Evolutionary conservation across 768 basidiomycete genomes (phyloP), one percentile per base, ranked within the genome.

Genomic region (Termitomyces sp.): DNA sequence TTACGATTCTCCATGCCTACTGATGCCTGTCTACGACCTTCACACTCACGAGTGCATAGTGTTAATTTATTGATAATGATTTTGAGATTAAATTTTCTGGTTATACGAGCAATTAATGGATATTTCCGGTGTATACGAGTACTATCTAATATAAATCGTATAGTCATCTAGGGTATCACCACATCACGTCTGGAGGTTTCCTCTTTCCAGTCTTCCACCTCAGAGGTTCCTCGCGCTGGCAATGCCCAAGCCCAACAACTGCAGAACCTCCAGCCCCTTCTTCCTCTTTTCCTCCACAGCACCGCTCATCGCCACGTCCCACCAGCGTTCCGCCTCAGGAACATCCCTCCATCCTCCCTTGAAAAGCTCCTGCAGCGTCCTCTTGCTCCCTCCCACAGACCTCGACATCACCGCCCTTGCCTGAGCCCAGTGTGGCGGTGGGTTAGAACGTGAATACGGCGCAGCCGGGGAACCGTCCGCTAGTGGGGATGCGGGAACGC

Each of bases 321-420:
- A 91, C 87, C 87, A 91, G 56, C 86, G 76, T 70, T 84, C 81
- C 20, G 66, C 78, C 66, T 81, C 80, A 0, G 84, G 83, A 2
- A 85, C 78, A 6, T 84, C 79, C 38, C 78, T 78, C 90, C 90
- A 92, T 18, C 83, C 84, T 11, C 85, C 83, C 18, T 73, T 74
- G 49, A 85, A 72, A 51, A 91, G 81, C 57, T 75, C 73, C 40
- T 68, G 76, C 65, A 86, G 74, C 61, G 70, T 68, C 62, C 73
- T 76, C 44, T 75, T 62, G 61, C 73, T 73, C n/a, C 79, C 78
- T 1, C 74, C 77, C 24, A 54, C 44, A 0, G 71, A 65, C 57
- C 61, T 75, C 62, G 70, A 79, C 68, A 64, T 74, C 46, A 70
- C 68, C 63, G 57, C 70, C 73, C 66, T 83, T 53, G 69, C 84